Conservation (phyloP, 108 stramenopile species). For the Nitzschia sp. region DNA sequence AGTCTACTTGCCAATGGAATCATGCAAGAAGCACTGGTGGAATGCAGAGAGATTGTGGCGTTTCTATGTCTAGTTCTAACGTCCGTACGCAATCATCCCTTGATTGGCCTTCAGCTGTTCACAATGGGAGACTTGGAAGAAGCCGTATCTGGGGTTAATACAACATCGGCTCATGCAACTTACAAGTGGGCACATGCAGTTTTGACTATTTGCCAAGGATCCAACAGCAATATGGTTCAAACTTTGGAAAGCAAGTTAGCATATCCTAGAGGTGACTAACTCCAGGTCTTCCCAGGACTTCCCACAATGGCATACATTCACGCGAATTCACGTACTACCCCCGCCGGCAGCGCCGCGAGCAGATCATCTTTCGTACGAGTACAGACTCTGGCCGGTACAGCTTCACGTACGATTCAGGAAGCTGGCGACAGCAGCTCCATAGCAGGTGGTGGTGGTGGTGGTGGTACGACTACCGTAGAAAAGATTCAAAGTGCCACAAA, state of each 20-base stretch:
- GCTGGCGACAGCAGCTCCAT: too few species aligned
- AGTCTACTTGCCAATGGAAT: constrained; percentile 28
- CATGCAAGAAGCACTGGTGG: constrained; percentile 10
- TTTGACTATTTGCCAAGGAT: constrained; percentile 25
- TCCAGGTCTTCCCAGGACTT: too few species aligned
- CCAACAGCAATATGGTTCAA: constrained; percentile 19
- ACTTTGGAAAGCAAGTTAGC: constrained; percentile 13
- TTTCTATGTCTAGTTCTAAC: constrained; percentile 41
- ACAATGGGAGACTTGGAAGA: constrained; percentile 60
- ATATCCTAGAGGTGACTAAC: too few species aligned
- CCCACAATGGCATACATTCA: too few species aligned
- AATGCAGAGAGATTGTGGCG: constrained; percentile 47
- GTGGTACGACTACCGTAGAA: too few species aligned
- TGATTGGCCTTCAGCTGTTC: constrained; percentile 61
- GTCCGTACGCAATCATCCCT: constrained; percentile 44
- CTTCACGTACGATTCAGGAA: too few species aligned
- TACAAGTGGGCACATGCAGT: constrained; percentile 20
- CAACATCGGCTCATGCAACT: constrained; percentile 1
- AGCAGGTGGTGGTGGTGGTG: too few species aligned
- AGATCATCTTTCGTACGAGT: too few species aligned
- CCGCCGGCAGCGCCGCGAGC: too few species aligned
- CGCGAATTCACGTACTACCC: too few species aligned
- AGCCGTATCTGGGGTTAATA: neutral
- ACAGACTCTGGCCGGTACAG: too few species aligned
- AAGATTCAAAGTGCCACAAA: too few species aligned